Conservation (phyloP, 2,329 filamentous ascomycete species). For the Verticillium klebahnii region DNA sequence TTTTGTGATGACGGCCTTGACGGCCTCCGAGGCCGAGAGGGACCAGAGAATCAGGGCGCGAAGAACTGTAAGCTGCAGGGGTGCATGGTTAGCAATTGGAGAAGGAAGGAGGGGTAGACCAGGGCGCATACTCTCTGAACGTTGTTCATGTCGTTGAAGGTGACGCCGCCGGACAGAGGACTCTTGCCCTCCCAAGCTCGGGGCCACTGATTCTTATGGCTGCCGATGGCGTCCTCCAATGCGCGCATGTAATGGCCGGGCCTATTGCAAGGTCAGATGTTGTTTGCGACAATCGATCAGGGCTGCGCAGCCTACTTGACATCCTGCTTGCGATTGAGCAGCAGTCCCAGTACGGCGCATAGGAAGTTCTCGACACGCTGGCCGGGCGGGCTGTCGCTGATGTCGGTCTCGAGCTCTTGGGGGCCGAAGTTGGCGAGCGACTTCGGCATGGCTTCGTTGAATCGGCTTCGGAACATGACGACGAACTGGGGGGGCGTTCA, state of each 20-base stretch:
- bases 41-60: constrained; percentile 84
- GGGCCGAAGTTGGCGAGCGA: constrained; percentile 87
- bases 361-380: constrained; percentile 83
- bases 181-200: constrained; percentile 77
- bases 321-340: constrained; percentile 96
- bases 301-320: constrained; percentile 71
- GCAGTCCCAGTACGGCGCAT: constrained; percentile 80
- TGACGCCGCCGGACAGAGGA: constrained; percentile 73
- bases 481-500: constrained; percentile 65
- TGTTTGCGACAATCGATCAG: not conserved
- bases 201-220: constrained; percentile 86
- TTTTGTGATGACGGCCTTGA: constrained; percentile 78
- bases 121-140: constrained; percentile 66
- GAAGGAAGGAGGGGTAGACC: not conserved
- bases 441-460: constrained; percentile 83
- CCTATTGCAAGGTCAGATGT: constrained; percentile 42
- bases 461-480: constrained; percentile 95
- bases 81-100: constrained; percentile 1
- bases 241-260: constrained; percentile 89
- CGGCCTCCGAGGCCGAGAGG: constrained; percentile 77
- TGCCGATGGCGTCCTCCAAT: constrained; percentile 84
- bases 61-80: constrained; percentile 69
- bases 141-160: constrained; percentile 78
- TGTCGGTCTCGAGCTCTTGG: constrained; percentile 87
- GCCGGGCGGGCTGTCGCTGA: constrained; percentile 72